Percentiles rank a stretch among this genome's conserved stretches.
phyloP scores from a whole-genome alignment of 495 filamentous ascomycete species.

The Rostrohypoxylon terebratum region DNA sequence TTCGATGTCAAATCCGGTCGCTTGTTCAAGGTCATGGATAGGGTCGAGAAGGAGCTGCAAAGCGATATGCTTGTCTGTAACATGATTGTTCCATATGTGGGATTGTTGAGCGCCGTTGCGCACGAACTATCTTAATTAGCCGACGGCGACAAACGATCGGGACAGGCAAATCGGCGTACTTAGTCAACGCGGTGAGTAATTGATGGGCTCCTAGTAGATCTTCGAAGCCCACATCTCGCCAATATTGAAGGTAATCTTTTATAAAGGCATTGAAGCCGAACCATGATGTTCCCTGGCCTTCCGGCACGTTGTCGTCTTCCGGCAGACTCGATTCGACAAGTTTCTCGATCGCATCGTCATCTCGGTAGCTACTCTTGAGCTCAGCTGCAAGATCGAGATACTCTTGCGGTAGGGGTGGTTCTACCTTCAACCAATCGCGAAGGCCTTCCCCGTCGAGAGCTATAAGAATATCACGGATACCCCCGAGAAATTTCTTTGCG shows the following conservation, averaged over 20 bases:
- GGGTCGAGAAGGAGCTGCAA: slow-evolving; percentile 77
- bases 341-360: slow-evolving; percentile 67
- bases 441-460: slow-evolving; percentile 55
- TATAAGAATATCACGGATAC: slow-evolving; percentile 55
- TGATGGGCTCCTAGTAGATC: slow-evolving; percentile 81
- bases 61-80: slow-evolving; percentile 81
- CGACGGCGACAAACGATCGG: not conserved
- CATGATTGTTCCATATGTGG: slow-evolving; percentile 79
- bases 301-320: slow-evolving; percentile 57
- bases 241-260: slow-evolving; percentile 80
- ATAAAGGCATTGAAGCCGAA: slow-evolving; percentile 79
- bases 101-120: slow-evolving; percentile 82
- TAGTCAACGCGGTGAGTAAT: slow-evolving; percentile 74
- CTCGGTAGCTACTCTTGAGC: slow-evolving; percentile 67
- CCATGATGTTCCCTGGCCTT: slow-evolving; percentile 72
- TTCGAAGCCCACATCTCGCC: slow-evolving; percentile 79
- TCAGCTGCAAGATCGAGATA: slow-evolving; percentile 76
- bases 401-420: slow-evolving; percentile 62
- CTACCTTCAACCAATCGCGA: slow-evolving; percentile 60
- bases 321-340: slow-evolving; percentile 69
- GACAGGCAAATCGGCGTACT: slow-evolving; percentile 62
- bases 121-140: slow-evolving; percentile 66
- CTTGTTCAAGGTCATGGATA: slow-evolving; percentile 83
- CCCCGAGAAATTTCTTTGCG: slow-evolving; percentile 54
- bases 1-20: slow-evolving; percentile 74